Percentiles rank a stretch among this genome's conserved stretches.
Conservation (phyloP, 495 filamentous ascomycete species). For the Apodospora peruviana region DNA sequence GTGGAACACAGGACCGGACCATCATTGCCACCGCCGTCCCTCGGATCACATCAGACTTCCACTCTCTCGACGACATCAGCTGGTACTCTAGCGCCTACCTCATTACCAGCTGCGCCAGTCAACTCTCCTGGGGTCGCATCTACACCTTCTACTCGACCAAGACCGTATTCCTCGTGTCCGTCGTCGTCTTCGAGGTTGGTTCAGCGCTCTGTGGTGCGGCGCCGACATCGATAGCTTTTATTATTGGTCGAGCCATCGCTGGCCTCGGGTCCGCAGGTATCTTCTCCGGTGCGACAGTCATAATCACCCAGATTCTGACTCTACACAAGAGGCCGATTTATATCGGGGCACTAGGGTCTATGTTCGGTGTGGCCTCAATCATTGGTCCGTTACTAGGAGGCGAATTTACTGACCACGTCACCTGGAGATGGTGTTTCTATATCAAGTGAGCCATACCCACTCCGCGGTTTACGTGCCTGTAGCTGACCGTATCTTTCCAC, state of each 20-base stretch:
- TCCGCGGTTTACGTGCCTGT: neutral
- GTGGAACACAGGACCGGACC: too few species aligned
- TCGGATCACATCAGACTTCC: neutral
- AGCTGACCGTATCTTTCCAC: neutral
- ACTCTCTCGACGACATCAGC: neutral
- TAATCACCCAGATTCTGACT: conserved; percentile 27
- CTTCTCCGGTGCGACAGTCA: conserved; percentile 30
- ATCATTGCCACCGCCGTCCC: conserved; percentile 1
- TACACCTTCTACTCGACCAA: conserved; percentile 13
- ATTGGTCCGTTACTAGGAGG: conserved; percentile 59
- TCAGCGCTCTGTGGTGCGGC: conserved; percentile 49
- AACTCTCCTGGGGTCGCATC: neutral
- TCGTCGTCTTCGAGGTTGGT: conserved; percentile 39
- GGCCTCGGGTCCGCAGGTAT: conserved; percentile 43
- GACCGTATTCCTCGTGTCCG: conserved; percentile 33
- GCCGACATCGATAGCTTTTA: conserved; percentile 38
- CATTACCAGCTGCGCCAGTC: neutral
- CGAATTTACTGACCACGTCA: conserved; percentile 38
- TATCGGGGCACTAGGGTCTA: conserved; percentile 29
- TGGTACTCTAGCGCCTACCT: conserved; percentile 13
- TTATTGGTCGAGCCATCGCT: conserved; percentile 50
- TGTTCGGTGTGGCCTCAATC: conserved; percentile 64
- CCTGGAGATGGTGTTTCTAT: conserved; percentile 64
- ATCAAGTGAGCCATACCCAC: neutral
- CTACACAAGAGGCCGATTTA: conserved; percentile 32